phyloP scores from a whole-genome alignment of 805 yeast genomes.

The Dipodascopsis tothii region DNA sequence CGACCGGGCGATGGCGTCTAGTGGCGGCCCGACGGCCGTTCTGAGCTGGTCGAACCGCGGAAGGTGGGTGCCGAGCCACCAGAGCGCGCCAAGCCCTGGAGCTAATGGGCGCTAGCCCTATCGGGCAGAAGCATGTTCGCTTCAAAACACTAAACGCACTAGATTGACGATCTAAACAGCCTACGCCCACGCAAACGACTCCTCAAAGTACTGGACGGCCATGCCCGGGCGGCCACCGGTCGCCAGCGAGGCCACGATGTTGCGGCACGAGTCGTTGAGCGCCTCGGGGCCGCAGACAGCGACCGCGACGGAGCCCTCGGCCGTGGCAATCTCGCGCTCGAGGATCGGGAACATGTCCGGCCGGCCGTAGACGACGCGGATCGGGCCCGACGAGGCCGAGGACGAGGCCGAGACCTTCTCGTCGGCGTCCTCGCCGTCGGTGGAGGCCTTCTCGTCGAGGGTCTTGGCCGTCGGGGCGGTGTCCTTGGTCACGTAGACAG shows the following conservation, averaged over 20 bases:
- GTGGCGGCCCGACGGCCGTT: too few relatives aligned
- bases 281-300: slow-evolving; percentile 56
- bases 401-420: too few relatives aligned
- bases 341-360: neutral
- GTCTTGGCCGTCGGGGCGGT: slow-evolving; percentile 23
- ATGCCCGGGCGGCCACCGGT: slow-evolving; percentile 35
- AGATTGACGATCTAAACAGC: neutral
- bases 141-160: too few relatives aligned
- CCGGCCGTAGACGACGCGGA: neutral
- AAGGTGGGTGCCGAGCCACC: too few relatives aligned
- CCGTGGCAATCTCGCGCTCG: neutral
- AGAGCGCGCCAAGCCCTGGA: too few relatives aligned
- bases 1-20: too few relatives aligned
- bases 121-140: too few relatives aligned
- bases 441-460: slow-evolving; percentile 31
- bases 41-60: too few relatives aligned
- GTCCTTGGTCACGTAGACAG: slow-evolving; percentile 29
- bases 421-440: too few relatives aligned
- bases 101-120: too few relatives aligned
- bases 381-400: neutral
- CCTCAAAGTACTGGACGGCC: slow-evolving; percentile 68
- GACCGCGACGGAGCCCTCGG: slow-evolving; percentile 37
- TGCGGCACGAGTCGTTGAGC: slow-evolving; percentile 52
- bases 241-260: slow-evolving; percentile 39
- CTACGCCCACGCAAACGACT: slow-evolving; percentile 63